Evolutionary conservation across 2,329 filamentous ascomycete genomes (phyloP).

Genomic region (Fusarium torulosum): DNA sequence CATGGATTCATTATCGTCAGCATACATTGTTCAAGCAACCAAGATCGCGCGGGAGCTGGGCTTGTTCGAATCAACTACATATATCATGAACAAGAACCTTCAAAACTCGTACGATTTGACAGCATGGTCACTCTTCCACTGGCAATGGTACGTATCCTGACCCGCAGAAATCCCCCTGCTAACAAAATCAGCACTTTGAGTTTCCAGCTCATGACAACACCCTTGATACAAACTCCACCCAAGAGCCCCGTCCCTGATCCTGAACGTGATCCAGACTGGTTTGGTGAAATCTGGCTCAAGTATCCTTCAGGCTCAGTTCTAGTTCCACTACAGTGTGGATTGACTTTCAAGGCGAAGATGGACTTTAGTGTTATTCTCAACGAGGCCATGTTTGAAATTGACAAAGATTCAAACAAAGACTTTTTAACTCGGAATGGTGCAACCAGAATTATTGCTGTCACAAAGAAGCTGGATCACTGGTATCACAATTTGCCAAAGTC

Average conservation of each 20-base stretch:
- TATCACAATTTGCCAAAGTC: not conserved
- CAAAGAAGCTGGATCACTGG: not conserved
- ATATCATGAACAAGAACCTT: conserved; percentile 13
- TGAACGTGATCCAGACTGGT: not conserved
- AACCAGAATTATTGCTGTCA: not conserved
- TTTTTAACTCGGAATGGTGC: not conserved
- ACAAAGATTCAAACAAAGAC: not conserved
- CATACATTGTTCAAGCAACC: not conserved
- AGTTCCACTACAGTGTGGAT: not conserved
- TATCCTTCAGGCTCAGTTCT: conserved; percentile 5
- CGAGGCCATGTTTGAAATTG: not conserved
- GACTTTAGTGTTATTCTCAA: not conserved
- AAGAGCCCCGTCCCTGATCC: not conserved
- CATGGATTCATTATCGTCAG: conserved; percentile 11
- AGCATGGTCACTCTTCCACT: conserved; percentile 25
- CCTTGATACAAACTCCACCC: not conserved
- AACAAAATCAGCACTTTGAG: conserved; percentile 3
- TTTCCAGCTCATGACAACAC: conserved; percentile 1
- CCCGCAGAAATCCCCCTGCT: accelerated
- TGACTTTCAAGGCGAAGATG: not conserved
- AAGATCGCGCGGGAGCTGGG: conserved; percentile 4
- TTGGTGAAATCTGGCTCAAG: conserved; percentile 23
- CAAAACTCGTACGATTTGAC: conserved; percentile 14
- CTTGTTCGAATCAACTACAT: conserved; percentile 10
- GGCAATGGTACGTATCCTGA: conserved; percentile 5